Evolutionary conservation across 768 basidiomycete genomes (phyloP), one percentile per base, ranked within the genome.

Genomic region (Chalciporus chontae): DNA sequence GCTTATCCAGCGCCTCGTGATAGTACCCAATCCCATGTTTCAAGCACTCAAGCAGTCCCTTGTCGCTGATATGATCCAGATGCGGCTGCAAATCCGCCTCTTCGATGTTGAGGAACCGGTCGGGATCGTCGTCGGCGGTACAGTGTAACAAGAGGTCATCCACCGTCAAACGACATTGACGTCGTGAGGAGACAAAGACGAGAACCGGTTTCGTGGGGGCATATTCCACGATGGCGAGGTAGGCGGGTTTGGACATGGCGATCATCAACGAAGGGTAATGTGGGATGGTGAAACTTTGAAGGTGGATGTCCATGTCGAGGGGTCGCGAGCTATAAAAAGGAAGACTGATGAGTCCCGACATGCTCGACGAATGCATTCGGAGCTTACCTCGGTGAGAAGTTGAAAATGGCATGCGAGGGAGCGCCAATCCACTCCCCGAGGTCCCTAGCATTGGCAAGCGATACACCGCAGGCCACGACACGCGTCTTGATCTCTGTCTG

Each of bases 221-320:
- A 56, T 93, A 85, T 63, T 99, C 95, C 39, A 84, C 73, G 52
- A 97, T 87, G 26, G 94, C 85, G 7, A 98, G 80, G 66, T 97
- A 98, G 0, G 95, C 90, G 0, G 96, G 96, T 65, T 98, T 98
- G 8, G 94, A 94, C 96, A 99, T 98, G 40, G 94, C 81, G 52
- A 98, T 92, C 95, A 99, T 98, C 37, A 99, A 75, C 0, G 94
- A 96, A 0, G 96, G 94, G 82, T 95, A 96, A 63, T 98, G 96
- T n/a, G 94, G 91, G 40, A 94, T 90, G 23, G 81, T 81, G 75
- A 96, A 99, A 37, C 90, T 93, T 62, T 99, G 96, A 8, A 99
- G 73, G 63, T 98, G 94, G 42, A 99, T 94, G 51, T 97, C 93
- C 84, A 99, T 89, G 56, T 96, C 94, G 10, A 97, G 72, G 3